phyloP scores from a whole-genome alignment of 192 early-diverging fungal species.

The Phlyctochytrium arcticum region DNA sequence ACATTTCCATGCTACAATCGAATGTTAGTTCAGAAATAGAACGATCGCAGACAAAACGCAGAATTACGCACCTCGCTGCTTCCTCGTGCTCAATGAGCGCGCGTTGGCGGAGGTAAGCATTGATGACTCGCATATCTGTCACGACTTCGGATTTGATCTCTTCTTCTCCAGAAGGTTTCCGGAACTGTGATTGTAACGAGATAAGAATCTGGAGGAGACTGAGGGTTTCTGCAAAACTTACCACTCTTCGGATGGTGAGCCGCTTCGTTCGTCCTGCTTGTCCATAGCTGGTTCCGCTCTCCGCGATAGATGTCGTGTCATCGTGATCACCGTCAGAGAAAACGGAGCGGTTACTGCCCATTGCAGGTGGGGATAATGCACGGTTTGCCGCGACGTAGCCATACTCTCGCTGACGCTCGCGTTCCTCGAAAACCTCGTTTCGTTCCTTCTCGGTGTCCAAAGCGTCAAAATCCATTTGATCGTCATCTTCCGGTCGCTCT shows the following conservation, averaged over 20 bases:
- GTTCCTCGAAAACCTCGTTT: constrained; percentile 34
- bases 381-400: constrained; percentile 8
- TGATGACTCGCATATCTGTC: constrained; percentile 77
- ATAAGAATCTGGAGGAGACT: no score
- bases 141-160: constrained; percentile 79
- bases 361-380: constrained; percentile 22
- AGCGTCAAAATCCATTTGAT: constrained; percentile 35
- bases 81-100: constrained; percentile 66
- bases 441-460: background rate
- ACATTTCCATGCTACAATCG: background rate
- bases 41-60: no score
- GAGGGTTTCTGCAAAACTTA: background rate
- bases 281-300: constrained; percentile 8
- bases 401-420: constrained; percentile 16
- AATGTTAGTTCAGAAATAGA: background rate
- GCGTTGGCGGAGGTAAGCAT: constrained; percentile 83
- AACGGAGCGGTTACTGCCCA: background rate
- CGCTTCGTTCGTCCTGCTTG: background rate
- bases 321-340: background rate
- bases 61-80: background rate
- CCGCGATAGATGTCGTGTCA: constrained; percentile 9
- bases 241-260: background rate
- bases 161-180: constrained; percentile 8
- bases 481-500: constrained; percentile 52
- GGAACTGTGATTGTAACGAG: no score